These are phyloP conservation scores for Wickerhamiella sorbophila DNA, from an alignment of 805 yeast genomes.

Conservation along the genomic window DNA sequence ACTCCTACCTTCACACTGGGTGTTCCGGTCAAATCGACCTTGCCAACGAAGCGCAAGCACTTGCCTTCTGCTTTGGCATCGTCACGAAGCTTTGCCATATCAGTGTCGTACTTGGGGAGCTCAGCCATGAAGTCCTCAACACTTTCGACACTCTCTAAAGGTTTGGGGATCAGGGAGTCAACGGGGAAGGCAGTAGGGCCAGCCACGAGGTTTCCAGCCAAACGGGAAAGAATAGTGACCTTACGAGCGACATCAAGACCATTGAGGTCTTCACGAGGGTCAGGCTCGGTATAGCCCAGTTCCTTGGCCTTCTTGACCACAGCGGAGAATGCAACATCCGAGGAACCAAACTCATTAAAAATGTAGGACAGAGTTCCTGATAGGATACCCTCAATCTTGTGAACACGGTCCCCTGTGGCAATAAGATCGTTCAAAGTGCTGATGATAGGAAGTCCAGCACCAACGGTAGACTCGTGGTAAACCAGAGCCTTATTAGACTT, in stretches of 20 bases:
- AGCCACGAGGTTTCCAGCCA: conserved; percentile 71
- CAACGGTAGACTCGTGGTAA: conserved; percentile 97
- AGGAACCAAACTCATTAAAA: conserved; percentile 81
- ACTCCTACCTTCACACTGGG: conserved; percentile 66
- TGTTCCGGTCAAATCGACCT: conserved; percentile 55
- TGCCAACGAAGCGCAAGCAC: conserved; percentile 88
- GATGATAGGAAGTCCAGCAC: conserved; percentile 94
- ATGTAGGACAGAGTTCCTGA: conserved; percentile 93
- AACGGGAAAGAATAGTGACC: conserved; percentile 88
- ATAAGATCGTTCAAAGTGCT: conserved; percentile 79
- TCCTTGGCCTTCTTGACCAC: conserved; percentile 78
- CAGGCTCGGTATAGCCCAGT: conserved; percentile 96
- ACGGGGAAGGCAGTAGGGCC: conserved; percentile 90
- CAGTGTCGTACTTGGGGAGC: conserved; percentile 71
- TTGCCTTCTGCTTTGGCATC: conserved; percentile 72
- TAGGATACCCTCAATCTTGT: conserved; percentile 87
- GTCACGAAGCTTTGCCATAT: conserved; percentile 60
- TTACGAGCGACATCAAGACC: conserved; percentile 98
- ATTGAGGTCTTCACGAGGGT: conserved; percentile 96
- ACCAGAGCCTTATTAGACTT: conserved; percentile 56
- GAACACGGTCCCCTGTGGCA: conserved; percentile 84
- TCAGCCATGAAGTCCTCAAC: conserved; percentile 67
- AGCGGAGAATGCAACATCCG: conserved; percentile 67
- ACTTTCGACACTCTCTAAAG: conserved; percentile 44
- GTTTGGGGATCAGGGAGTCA: conserved; percentile 81